phyloP scores from a whole-genome alignment of 2,329 filamentous ascomycete species.

The Biscogniauxia marginata region DNA sequence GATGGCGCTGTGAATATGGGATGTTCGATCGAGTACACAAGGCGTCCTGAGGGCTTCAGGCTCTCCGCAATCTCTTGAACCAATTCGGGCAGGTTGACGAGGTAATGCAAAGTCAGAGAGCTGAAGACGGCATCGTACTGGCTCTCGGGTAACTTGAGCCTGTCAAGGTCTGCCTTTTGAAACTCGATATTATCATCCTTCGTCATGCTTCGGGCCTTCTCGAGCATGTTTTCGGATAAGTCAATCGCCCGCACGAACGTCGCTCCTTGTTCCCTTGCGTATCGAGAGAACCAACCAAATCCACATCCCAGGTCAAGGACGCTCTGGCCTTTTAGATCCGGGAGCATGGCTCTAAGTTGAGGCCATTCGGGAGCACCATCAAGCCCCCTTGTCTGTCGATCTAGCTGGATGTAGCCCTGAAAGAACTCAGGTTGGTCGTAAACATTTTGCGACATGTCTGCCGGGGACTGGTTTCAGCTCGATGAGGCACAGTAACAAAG shows the following conservation, averaged over 20 bases:
- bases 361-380: slow-evolving; percentile 44
- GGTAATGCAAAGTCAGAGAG: slow-evolving; percentile 42
- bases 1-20: slow-evolving; percentile 45
- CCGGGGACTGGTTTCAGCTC: too few species aligned
- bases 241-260: slow-evolving; percentile 38
- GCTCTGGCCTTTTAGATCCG: slow-evolving; percentile 28
- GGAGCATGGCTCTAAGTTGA: slow-evolving; percentile 39
- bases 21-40: slow-evolving; percentile 49
- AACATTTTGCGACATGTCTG: slow-evolving; percentile 38
- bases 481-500: too few species aligned
- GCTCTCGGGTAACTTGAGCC: slow-evolving; percentile 23
- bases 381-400: slow-evolving; percentile 40
- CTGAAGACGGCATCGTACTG: slow-evolving; percentile 40
- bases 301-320: slow-evolving; percentile 48
- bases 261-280: slow-evolving; percentile 39
- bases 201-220: slow-evolving; percentile 33
- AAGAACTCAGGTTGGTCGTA: slow-evolving; percentile 44
- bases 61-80: slow-evolving; percentile 31
- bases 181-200: slow-evolving; percentile 32
- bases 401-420: slow-evolving; percentile 41
- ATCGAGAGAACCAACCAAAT: slow-evolving; percentile 47
- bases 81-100: slow-evolving; percentile 34
- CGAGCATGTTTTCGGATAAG: slow-evolving; percentile 44
- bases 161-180: slow-evolving; percentile 35
- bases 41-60: slow-evolving; percentile 34